Evolutionary conservation across 352 stramenopile species (phyloP), one percentile per base, ranked within the genome.

Genomic region (Paralagenidium karlingii): DNA sequence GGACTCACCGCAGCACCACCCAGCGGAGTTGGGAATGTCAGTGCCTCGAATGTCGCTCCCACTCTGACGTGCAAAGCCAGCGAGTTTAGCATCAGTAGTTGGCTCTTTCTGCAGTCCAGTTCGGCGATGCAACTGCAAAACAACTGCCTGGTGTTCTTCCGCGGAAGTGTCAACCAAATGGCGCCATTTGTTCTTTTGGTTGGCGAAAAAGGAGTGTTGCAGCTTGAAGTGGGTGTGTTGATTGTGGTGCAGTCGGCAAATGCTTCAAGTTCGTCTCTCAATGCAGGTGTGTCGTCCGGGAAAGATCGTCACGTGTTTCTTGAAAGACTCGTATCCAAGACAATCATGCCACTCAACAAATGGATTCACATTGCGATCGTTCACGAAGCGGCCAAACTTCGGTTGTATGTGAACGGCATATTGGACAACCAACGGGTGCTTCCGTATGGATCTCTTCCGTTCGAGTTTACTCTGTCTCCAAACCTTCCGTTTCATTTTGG

Each of bases 321-420:
- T 34, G 21, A 78, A 34, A 62, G 80, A 8, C 30, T 95, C 9
- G 38, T 66, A 6, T 86, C 80, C 11, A 95, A 95, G 50, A 65
- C 73, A 16, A 16, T 57, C 2, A 37, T 96, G n/a, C 28, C 47
- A n/a, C 30, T 49, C 8, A 57, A 76, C 8, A 66, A 47, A 24
- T 97, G 88, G 88, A 64, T 60, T 1, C 82, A 96, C 37, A 53
- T 97, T 6, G 76, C 77, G 3, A 42, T 96, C 4, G 78, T 96
- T 8, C 47, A 78, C 33, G 88, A 97, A 60, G 58, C 62, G 3
- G 53, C 59, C 5, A 95, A 96, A 42, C 38, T 97, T 6, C 70
- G 81, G 3, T 44, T 97, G 6, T 97, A 94, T 47, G 41, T 96
- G 9, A 95, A 97, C 30, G 88, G 87, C 2, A 41, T 80, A 16